Evolutionary conservation across 305 asterid species (phyloP).

Genomic region (Fraxinus xanthoxyloides): DNA sequence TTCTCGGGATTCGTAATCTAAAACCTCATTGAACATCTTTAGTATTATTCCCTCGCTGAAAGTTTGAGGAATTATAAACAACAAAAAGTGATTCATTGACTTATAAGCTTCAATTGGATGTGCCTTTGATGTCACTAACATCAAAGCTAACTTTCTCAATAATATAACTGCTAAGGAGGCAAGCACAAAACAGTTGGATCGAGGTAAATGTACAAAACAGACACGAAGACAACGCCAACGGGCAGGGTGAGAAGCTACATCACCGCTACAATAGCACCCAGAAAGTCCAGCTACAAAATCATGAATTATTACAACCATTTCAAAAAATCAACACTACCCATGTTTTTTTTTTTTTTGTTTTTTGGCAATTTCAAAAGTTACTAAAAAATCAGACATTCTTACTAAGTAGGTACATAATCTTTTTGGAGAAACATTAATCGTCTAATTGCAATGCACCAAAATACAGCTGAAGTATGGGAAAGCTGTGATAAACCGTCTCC

Average conservation of each 20-base stretch:
- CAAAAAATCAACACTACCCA: background rate
- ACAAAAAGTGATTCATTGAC: background rate
- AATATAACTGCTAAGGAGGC: background rate
- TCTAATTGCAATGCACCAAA: background rate
- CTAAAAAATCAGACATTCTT: background rate
- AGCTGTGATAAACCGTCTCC: background rate
- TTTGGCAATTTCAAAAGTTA: background rate
- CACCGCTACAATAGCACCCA: background rate
- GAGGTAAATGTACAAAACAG: background rate
- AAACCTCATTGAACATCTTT: slow-evolving; percentile 18
- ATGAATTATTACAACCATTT: background rate
- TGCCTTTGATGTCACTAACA: background rate
- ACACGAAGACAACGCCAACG: background rate
- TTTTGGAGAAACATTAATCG: background rate
- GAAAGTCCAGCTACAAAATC: background rate
- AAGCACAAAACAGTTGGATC: background rate
- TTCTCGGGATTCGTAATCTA: slow-evolving; percentile 46
- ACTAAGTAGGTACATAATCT: background rate
- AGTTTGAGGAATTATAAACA: background rate
- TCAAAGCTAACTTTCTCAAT: background rate
- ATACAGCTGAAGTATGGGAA: background rate
- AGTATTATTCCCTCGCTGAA: background rate
- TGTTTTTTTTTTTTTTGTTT: background rate
- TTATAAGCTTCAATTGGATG: background rate
- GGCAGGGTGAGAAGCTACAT: background rate